phyloP scores from a whole-genome alignment of 139 green algal genomes.

The Chlorella vulgaris region DNA sequence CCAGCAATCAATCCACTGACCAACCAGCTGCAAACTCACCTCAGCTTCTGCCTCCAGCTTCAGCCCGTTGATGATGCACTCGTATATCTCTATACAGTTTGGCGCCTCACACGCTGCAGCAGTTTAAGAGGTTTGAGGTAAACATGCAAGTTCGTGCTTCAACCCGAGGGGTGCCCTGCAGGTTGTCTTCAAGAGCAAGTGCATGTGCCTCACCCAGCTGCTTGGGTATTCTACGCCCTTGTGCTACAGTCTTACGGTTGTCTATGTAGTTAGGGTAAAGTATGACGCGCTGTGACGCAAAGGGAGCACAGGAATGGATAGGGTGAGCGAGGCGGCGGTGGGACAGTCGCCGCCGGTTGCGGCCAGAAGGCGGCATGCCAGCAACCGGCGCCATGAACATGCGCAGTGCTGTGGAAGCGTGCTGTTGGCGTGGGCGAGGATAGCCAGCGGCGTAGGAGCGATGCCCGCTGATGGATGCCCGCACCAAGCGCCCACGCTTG shows the following conservation, averaged over 20 bases:
- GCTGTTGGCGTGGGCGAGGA: too few relatives aligned
- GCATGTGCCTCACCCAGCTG: conserved; percentile 39
- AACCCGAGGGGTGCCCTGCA: too few relatives aligned
- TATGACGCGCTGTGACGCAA: conserved; percentile 54
- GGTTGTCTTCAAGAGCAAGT: too few relatives aligned
- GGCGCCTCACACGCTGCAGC: conserved; percentile 54
- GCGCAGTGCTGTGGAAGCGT: too few relatives aligned
- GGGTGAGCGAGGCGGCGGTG: not conserved
- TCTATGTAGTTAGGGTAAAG: conserved; percentile 75
- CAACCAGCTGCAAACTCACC: not conserved
- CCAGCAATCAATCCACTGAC: too few relatives aligned
- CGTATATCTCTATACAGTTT: not conserved
- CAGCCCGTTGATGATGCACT: not conserved
- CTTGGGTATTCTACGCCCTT: conserved; percentile 59
- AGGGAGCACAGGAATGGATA: not conserved
- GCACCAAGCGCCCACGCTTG: too few relatives aligned
- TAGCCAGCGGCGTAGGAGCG: not conserved
- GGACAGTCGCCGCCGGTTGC: not conserved
- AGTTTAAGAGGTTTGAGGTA: not conserved
- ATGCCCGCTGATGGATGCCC: not conserved
- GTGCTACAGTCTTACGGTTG: conserved; percentile 56
- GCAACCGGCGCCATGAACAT: too few relatives aligned
- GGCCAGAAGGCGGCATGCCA: too few relatives aligned
- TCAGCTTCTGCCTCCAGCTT: conserved; percentile 28
- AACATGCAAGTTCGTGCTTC: too few relatives aligned